Evolutionary conservation across 495 filamentous ascomycete genomes (phyloP), one percentile per base, ranked within the genome.

Genomic region (Penicillium antarcticum): DNA sequence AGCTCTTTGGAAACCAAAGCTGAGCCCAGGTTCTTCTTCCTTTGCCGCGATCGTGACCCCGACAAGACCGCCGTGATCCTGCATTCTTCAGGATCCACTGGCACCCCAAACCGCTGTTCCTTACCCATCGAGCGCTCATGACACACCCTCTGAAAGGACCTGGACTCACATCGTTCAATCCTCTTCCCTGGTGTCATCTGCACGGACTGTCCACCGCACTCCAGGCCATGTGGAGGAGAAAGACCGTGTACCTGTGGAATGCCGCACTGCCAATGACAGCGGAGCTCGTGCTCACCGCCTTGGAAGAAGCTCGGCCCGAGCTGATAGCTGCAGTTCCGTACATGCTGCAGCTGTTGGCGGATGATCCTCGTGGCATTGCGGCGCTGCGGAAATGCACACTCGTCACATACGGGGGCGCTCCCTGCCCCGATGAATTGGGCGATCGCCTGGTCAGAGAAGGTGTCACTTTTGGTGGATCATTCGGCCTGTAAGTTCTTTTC

Each of bases 11-110:
- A 55, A 10, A 50, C 37, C 11, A 50, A 34, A 2, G 4, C 53
- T 1, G 57, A 70, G 35, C 61, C 72, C 1, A 66, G 64, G 0
- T 40, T 68, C 1, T 21, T 73, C 5, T 39, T 69, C 7, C 51
- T 77, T 9, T 66, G 77, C 42, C 62, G 61, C 7, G 66, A 58
- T 42, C 61, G 58, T 2, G 62, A 63, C 23, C 52, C 58, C 0
- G 59, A 65, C 21, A 56, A 71, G 59, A 63, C 57, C 44, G 56
- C 66, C 5, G 51, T 80, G 34, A 82, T 83, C 12, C 65, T 79
- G 38, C 82, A 84, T 57, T 83, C 79, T 0, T 82, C 80, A 0
- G 82, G 82, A 2, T 82, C 79, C 0, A 85, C 80, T 1, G 80
- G 82, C 0, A 72, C 9, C 81, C 81, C 0, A 84, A 85, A 51